These are phyloP conservation scores for Tetracladium setigerum DNA, from an alignment of 495 filamentous ascomycete genomes.

Conservation along the genomic window DNA sequence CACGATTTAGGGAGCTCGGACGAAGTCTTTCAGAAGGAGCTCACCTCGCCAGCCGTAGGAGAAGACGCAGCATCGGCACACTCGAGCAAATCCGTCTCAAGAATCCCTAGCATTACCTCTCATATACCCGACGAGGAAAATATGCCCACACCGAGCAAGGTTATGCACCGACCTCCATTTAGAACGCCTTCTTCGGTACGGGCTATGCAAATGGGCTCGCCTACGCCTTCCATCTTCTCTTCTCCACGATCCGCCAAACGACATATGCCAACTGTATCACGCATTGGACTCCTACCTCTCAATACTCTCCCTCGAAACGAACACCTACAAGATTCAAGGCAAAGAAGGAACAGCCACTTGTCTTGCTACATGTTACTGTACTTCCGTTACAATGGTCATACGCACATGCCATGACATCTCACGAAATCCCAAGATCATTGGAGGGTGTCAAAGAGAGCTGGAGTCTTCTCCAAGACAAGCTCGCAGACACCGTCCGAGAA, in stretches of 20 bases:
- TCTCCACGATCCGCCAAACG: slow-evolving; percentile 37
- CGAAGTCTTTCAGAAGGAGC: slow-evolving; percentile 8
- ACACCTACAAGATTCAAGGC: slow-evolving; percentile 40
- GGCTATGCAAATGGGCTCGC: slow-evolving; percentile 71
- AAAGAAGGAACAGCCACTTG: slow-evolving; percentile 55
- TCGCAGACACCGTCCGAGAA: slow-evolving; percentile 70
- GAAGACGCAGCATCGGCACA: slow-evolving; percentile 14
- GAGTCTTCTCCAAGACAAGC: slow-evolving; percentile 66
- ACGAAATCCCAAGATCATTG: slow-evolving; percentile 46
- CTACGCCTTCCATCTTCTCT: slow-evolving; percentile 41
- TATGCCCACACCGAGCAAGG: slow-evolving; percentile 26
- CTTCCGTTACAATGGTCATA: slow-evolving; percentile 66
- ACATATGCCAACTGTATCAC: slow-evolving; percentile 39
- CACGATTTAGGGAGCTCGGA: slow-evolving; percentile 9
- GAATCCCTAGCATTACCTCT: slow-evolving; percentile 20
- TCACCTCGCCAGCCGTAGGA: slow-evolving; percentile 16
- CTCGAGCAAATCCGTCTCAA: slow-evolving; percentile 13
- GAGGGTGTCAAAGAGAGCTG: slow-evolving; percentile 58
- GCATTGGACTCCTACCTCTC: slow-evolving; percentile 40
- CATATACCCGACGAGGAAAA: slow-evolving; percentile 5
- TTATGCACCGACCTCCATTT: slow-evolving; percentile 38
- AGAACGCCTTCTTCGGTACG: slow-evolving; percentile 68
- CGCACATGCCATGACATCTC: slow-evolving; percentile 38
- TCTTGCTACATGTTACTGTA: slow-evolving; percentile 81
- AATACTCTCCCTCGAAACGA: slow-evolving; percentile 31